Percentiles rank a stretch among this genome's conserved stretches.
Conservation (phyloP, 371 early-diverging fungal genomes). For the Syncephalis plumigaleata region DNA sequence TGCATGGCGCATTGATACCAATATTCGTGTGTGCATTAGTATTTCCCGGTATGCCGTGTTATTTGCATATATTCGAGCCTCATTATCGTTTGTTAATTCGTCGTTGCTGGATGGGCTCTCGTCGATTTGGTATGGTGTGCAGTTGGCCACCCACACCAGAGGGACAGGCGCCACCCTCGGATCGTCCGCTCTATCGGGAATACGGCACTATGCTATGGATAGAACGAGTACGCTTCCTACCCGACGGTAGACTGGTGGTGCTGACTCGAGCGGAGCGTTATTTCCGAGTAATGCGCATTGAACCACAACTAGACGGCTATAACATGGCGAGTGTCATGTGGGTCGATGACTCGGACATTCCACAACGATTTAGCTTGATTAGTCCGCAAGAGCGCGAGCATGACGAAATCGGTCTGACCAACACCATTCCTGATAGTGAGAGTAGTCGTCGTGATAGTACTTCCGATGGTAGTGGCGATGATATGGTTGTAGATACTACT, state of each 20-base stretch:
- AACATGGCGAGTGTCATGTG: constrained; percentile 19
- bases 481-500: background rate
- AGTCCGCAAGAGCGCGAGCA: background rate
- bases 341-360: constrained; percentile 19
- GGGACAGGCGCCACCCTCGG: too few relatives aligned
- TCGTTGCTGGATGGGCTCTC: constrained; percentile 24
- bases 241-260: constrained; percentile 23
- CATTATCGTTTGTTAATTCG: constrained; percentile 40
- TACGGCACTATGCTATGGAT: constrained; percentile 26
- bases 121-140: constrained; percentile 28
- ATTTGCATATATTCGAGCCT: constrained; percentile 42
- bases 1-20: constrained; percentile 21
- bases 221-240: constrained; percentile 15
- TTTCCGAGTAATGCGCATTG: too few relatives aligned
- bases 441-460: background rate
- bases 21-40: constrained; percentile 40
- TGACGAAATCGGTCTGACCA: background rate
- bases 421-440: constrained; percentile 1
- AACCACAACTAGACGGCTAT: constrained; percentile 9
- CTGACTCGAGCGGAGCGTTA: too few relatives aligned
- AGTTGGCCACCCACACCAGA: too few relatives aligned
- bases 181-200: too few relatives aligned
- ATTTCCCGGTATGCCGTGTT: constrained; percentile 39
- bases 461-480: constrained; percentile 1
- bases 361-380: too few relatives aligned